Evolutionary conservation across 1,139 yeast genomes (phyloP), one percentile per base, ranked within the genome.

Genomic region (Debaryomycetaceae sp.): DNA sequence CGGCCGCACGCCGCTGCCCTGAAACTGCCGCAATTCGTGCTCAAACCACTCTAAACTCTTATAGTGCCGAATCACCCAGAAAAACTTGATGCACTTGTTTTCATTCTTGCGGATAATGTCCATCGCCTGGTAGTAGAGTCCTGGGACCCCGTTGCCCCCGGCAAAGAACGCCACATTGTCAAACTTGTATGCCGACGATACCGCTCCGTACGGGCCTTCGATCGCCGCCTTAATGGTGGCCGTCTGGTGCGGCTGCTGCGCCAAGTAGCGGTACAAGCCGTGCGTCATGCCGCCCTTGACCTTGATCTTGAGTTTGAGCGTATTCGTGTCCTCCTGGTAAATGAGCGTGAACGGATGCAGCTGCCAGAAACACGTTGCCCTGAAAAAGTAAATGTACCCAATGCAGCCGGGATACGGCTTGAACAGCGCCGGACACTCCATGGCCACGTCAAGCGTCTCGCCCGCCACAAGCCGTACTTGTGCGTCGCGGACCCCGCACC

Each of bases 91-190:
- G 30, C 36, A 33, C 25, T 47, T 31, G 2, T 33, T 25, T 21
- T 33, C 31, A 22, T 27, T 31, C 23, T 32, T 32, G n/a, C 28
- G 36, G 32, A 50, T 51, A 32, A 55, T 39, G 26, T 44, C 44
- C 25, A 40, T 37, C 12, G 59, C 60, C 39, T 58, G 60, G 18
- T 53, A 46, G 37, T 50, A 60, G 29, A 59, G 40, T 16, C 66
- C 66, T 2, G 93, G 80, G 37, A 82, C 64, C 40, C 93, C 94
- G 35, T 77, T 77, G 28, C 90, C 90, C 36, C 86, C 81, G 2
- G 64, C 74, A 30, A 79, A 41, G 27, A 79, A 58, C 13, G 77
- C 48, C 3, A 65, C 55, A 30, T 65, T 68, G 30, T 73, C 75
- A 45, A 68, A 78, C 32, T 68, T 58, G 31, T 65, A 64, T 27